A percentile compares a stretch with the other conserved stretches of the same genome.
phyloP scores from a whole-genome alignment of 2,329 filamentous ascomycete species.

The Teratosphaeria pseudoeucalypti region DNA sequence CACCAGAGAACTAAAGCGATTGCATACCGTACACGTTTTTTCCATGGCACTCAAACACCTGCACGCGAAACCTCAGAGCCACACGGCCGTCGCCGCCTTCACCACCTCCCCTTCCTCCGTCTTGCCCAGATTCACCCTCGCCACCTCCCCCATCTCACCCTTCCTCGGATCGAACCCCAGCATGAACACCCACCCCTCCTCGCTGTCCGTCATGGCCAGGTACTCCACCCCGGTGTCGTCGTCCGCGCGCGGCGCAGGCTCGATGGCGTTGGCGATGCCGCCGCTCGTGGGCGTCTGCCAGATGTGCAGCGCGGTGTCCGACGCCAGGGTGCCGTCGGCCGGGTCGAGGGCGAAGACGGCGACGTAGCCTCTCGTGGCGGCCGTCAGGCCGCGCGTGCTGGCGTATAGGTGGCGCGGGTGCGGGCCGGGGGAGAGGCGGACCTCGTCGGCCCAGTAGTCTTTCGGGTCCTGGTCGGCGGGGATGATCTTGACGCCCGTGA shows the following conservation, averaged over 20 bases:
- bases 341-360: conserved; percentile 19
- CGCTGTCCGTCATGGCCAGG: conserved; percentile 25
- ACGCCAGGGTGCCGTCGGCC: conserved; percentile 15
- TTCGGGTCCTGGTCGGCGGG: conserved; percentile 22
- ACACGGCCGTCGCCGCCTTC: conserved; percentile 25
- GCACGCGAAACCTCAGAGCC: conserved; percentile 13
- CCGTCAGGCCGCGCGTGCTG: conserved; percentile 24
- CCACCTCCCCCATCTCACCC: conserved; percentile 17
- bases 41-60: too few species aligned
- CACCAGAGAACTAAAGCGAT: too few species aligned
- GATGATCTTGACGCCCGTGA: conserved; percentile 21
- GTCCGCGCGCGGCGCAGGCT: conserved; percentile 18
- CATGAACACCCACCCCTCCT: conserved; percentile 25
- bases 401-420: conserved; percentile 24
- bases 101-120: conserved; percentile 21
- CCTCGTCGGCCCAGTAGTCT: conserved; percentile 28
- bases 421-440: conserved; percentile 18
- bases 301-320: conserved; percentile 20
- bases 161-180: conserved; percentile 23
- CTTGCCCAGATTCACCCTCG: conserved; percentile 20
- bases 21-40: too few species aligned
- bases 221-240: conserved; percentile 13
- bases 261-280: conserved; percentile 27
- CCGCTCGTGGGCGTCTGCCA: conserved; percentile 27
- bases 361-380: conserved; percentile 23